Evolutionary conservation across 2,329 filamentous ascomycete genomes (phyloP).

Genomic region (Tolypocladium tundrense): DNA sequence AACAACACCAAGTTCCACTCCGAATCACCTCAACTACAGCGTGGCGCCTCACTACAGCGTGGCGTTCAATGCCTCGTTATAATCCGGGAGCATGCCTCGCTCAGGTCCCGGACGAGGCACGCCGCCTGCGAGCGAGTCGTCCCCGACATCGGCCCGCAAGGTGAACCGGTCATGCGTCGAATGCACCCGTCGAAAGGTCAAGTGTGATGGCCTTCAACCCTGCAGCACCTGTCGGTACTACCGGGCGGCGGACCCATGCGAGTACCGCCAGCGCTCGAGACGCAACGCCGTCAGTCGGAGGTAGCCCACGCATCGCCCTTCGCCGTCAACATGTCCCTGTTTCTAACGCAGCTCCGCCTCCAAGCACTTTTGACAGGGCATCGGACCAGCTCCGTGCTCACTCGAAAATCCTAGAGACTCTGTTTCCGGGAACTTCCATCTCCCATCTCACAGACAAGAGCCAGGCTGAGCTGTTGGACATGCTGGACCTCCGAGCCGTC

Average conservation of each 20-base stretch:
- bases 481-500: constrained; percentile 2
- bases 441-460: constrained; percentile 11
- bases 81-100: neutral
- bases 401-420: constrained; percentile 10
- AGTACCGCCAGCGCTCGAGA: constrained; percentile 18
- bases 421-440: constrained; percentile 11
- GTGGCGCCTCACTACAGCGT: neutral
- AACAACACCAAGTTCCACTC: neutral
- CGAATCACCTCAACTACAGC: neutral
- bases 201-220: constrained; percentile 29
- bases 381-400: constrained; percentile 13
- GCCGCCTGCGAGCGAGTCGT: neutral
- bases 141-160: neutral
- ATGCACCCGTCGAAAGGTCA: constrained; percentile 19
- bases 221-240: constrained; percentile 27
- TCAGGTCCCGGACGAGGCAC: neutral
- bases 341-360: neutral
- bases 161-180: constrained; percentile 17
- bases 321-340: constrained; percentile 1
- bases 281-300: constrained; percentile 19
- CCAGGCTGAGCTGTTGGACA: constrained; percentile 9
- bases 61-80: neutral
- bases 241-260: constrained; percentile 13
- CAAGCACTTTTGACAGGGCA: constrained; percentile 14
- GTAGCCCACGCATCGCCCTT: constrained; percentile 6